Base-by-base conservation (phyloP, 2,329 filamentous ascomycete species). In the Fusarium siculi region DNA sequence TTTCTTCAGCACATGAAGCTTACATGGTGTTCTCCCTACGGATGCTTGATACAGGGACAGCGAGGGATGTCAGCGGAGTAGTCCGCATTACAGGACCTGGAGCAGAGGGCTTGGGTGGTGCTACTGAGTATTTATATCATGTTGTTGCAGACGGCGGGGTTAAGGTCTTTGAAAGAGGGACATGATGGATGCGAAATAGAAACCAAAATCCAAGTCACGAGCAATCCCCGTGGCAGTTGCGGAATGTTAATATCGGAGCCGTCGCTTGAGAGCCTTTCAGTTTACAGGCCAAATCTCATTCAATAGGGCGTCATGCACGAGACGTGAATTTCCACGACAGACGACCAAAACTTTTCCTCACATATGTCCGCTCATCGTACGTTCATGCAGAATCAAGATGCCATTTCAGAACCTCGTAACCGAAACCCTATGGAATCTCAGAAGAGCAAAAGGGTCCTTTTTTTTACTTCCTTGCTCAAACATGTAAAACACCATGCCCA, bases 41-140 rank as follows among this genome's bases (percentile, higher is more conserved):
- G 58, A 87, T 92, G 78, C 82, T 98, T 68, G 95, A 97, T 78
- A 97, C 95, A 0, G 96, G 96, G 2, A 91, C 91, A n/a, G 95
- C 96, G 70, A 92, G 89, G 79, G 96, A 98, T 82, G 93, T 98
- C 37, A 97, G 93, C 82, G 96, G 96, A 6, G 94, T 97, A 47
- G 78, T 98, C 71, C 88, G 95, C 74, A 86, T 96, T 55, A 95
- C 93, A 23, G 86, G 87, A 49, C 80, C 78, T 30, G 78, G 74
- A 46, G 65, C 72, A 15, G 77, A 78, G 34, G 72, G 58, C 36
- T 76, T 70, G 28, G 77, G 84, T 4, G 87, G 87, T 72, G 87
- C 93, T 76, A 90, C 86, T 70, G 96, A 98, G 83, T 88, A 93
- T 78, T 78, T 98, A 79, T 98, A 97, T 84, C 90, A 93, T 78